Evolutionary conservation across 805 yeast species (phyloP).

Genomic region (Nakazawaea ambrosiae): DNA sequence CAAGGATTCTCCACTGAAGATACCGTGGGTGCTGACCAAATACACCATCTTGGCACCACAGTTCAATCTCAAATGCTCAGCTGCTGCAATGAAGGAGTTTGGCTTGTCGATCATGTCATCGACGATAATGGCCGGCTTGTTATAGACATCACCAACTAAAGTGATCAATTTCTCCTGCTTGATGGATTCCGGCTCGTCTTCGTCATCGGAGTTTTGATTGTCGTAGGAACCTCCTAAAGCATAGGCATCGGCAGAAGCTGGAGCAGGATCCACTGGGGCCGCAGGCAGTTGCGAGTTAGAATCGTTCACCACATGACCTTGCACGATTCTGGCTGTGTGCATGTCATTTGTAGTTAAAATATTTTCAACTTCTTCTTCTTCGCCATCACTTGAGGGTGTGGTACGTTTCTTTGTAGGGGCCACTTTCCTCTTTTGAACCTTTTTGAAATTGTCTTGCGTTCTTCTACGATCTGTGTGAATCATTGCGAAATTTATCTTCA

Average conservation of each 20-base stretch:
- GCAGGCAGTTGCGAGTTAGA: constrained; percentile 38
- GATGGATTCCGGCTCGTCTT: constrained; percentile 60
- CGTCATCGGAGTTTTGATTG: constrained; percentile 82
- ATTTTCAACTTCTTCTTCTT: constrained; percentile 56
- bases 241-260: constrained; percentile 26
- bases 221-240: constrained; percentile 80
- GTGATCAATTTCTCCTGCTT: constrained; percentile 85
- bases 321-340: constrained; percentile 92
- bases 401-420: constrained; percentile 3
- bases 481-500: constrained; percentile 97
- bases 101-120: constrained; percentile 99
- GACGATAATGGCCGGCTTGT: constrained; percentile 84
- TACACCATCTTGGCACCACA: constrained; percentile 94
- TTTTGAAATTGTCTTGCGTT: constrained; percentile 52
- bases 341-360: constrained; percentile 70
- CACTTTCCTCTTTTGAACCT: constrained; percentile 15
- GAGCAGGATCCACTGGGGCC: background rate
- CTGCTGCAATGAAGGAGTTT: constrained; percentile 90
- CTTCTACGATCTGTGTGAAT: constrained; percentile 97
- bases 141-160: constrained; percentile 91
- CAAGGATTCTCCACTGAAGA: constrained; percentile 81
- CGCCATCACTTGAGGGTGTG: constrained; percentile 26
- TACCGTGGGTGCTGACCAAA: constrained; percentile 93
- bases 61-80: constrained; percentile 91
- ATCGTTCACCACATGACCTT: constrained; percentile 96